phyloP scores from a whole-genome alignment of 768 basidiomycete genomes.

The Fibroporia radiculosa region DNA sequence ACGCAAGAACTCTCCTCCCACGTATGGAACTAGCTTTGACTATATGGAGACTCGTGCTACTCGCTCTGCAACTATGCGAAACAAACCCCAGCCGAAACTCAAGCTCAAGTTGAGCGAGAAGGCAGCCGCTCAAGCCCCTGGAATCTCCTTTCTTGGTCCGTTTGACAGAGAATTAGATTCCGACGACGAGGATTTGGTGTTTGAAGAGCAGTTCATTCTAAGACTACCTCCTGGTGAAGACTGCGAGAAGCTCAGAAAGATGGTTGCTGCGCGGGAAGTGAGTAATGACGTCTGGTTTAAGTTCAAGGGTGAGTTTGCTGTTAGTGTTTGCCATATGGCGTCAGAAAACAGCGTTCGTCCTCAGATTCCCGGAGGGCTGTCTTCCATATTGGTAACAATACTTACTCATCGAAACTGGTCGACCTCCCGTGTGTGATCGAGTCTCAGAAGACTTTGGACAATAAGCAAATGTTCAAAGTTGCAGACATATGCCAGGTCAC shows the following conservation, averaged over 20 bases:
- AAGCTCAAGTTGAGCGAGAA: constrained; percentile 86
- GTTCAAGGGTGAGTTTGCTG: constrained; percentile 70
- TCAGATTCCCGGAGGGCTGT: constrained; percentile 85
- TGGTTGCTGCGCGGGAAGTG: constrained; percentile 73
- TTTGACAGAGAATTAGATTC: constrained; percentile 95
- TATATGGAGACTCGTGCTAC: constrained; percentile 18
- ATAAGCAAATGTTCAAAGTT: constrained; percentile 97
- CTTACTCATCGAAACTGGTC: constrained; percentile 88
- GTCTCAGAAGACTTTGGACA: constrained; percentile 92
- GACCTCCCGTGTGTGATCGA: constrained; percentile 94
- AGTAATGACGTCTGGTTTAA: constrained; percentile 90
- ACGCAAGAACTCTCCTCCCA: constrained; percentile 14
- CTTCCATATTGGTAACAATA: constrained; percentile 76
- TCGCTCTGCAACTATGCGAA: constrained; percentile 13
- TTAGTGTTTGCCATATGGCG: not conserved
- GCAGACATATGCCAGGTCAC: constrained; percentile 94
- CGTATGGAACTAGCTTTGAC: constrained; percentile 14
- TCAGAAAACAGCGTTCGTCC: not conserved
- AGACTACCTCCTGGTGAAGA: constrained; percentile 83
- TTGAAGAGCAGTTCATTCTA: constrained; percentile 96
- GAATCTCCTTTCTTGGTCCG: constrained; percentile 82
- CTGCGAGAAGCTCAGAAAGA: constrained; percentile 70
- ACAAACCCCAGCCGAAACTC: constrained; percentile 50
- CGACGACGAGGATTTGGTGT: constrained; percentile 88
- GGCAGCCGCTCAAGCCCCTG: constrained; percentile 71